phyloP scores from a whole-genome alignment of 106 monocot species.

The Apostasia shenzhenica region DNA sequence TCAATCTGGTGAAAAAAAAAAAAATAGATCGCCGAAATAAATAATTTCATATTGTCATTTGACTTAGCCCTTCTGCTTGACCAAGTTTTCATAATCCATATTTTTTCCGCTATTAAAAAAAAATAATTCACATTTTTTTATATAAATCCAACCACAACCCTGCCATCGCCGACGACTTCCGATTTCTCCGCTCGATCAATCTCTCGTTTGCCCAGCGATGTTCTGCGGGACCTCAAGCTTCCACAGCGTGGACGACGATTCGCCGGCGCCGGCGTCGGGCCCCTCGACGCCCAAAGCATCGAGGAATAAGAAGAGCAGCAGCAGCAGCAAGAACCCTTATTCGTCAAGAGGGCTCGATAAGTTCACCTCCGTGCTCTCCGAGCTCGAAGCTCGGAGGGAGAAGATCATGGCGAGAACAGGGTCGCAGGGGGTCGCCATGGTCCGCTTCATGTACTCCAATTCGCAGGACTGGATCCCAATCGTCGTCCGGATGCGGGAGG shows the following conservation, averaged over 20 bases:
- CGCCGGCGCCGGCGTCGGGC: background rate
- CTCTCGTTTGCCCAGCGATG: constrained; percentile 17
- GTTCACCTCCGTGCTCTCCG: constrained; percentile 47
- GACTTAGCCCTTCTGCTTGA: too few relatives aligned
- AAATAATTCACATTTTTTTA: too few relatives aligned
- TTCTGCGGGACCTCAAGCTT: constrained; percentile 51
- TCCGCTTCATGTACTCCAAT: constrained; percentile 28
- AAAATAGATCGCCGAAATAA: too few relatives aligned
- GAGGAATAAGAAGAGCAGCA: constrained; percentile 10
- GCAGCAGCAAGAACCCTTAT: constrained; percentile 42
- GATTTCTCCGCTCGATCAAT: too few relatives aligned
- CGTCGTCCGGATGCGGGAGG: constrained; percentile 12
- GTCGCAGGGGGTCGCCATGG: constrained; percentile 14
- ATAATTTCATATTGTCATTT: too few relatives aligned
- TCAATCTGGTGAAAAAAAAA: too few relatives aligned
- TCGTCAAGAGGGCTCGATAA: constrained; percentile 50
- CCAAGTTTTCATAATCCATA: too few relatives aligned
- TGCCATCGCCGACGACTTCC: too few relatives aligned
- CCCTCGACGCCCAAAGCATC: constrained; percentile 7
- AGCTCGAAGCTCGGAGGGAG: constrained; percentile 37
- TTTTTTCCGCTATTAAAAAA: too few relatives aligned
- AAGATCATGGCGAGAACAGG: constrained; percentile 27
- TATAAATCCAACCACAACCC: too few relatives aligned
- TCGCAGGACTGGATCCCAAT: constrained; percentile 39
- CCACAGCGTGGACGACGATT: constrained; percentile 28